Evolutionary conservation across 1,284 basidiomycete genomes (phyloP).

Genomic region (Puccinia horiana): DNA sequence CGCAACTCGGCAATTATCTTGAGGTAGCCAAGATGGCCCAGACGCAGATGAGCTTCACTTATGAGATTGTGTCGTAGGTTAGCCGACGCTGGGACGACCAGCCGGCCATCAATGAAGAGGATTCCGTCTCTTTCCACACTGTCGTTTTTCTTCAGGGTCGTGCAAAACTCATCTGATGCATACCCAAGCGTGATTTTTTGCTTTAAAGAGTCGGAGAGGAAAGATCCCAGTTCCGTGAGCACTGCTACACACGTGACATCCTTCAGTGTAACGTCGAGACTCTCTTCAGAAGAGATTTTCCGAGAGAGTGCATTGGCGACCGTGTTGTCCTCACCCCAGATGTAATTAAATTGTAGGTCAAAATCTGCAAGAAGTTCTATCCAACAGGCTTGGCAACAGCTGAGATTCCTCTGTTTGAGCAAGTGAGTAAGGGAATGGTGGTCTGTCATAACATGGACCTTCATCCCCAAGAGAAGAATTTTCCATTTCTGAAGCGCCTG

Average conservation of each 20-base stretch:
- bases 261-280: no score
- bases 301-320: constrained; percentile 60
- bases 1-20: constrained; percentile 57
- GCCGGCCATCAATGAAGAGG: no score
- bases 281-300: neutral
- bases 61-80: no score
- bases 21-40: no score
- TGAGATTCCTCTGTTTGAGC: constrained; percentile 58
- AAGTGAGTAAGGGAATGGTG: no score
- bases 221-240: neutral
- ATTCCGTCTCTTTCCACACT: neutral
- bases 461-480: no score
- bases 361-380: constrained; percentile 59
- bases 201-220: constrained; percentile 51
- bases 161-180: no score
- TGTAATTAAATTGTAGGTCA: constrained; percentile 55
- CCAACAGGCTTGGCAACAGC: constrained; percentile 59
- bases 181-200: constrained; percentile 53
- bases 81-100: no score
- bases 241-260: neutral
- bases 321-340: constrained; percentile 59
- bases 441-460: no score
- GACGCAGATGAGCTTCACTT: no score
- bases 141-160: neutral
- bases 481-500: no score